Evolutionary conservation across 805 yeast genomes (phyloP).

Genomic region (Yarrowia sp.): DNA sequence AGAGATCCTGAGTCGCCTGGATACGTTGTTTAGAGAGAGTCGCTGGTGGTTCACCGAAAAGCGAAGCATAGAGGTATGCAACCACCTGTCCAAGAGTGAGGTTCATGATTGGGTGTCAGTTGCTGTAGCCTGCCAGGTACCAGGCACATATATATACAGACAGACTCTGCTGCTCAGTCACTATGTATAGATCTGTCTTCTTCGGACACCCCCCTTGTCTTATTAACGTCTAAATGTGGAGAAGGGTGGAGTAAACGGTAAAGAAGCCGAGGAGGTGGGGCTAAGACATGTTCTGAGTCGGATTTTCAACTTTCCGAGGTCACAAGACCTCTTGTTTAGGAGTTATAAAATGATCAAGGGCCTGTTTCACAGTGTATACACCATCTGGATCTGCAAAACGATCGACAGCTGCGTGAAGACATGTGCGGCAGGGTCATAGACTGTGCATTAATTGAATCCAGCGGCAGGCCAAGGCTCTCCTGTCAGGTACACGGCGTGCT

Average conservation of each 20-base stretch:
- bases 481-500: neutral
- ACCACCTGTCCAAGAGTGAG: constrained; percentile 10
- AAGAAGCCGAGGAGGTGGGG: neutral
- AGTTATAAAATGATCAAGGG: neutral
- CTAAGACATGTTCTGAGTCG: neutral
- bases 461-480: neutral
- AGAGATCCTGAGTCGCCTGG: constrained; percentile 1
- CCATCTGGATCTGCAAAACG: neutral
- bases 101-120: neutral
- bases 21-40: neutral
- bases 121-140: no score
- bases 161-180: neutral
- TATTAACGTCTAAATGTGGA: neutral
- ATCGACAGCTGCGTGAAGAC: neutral
- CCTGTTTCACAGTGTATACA: neutral
- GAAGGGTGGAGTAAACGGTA: neutral
- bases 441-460: neutral
- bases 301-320: neutral
- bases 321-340: neutral
- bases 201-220: constrained; percentile 1
- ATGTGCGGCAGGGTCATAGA: neutral
- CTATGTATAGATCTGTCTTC: neutral
- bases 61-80: constrained; percentile 2
- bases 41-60: constrained; percentile 7
- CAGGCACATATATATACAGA: neutral